Evolutionary conservation across 2,329 filamentous ascomycete species (phyloP), one percentile per base, ranked within the genome.

Genomic region (Sporothrix schenckii): DNA sequence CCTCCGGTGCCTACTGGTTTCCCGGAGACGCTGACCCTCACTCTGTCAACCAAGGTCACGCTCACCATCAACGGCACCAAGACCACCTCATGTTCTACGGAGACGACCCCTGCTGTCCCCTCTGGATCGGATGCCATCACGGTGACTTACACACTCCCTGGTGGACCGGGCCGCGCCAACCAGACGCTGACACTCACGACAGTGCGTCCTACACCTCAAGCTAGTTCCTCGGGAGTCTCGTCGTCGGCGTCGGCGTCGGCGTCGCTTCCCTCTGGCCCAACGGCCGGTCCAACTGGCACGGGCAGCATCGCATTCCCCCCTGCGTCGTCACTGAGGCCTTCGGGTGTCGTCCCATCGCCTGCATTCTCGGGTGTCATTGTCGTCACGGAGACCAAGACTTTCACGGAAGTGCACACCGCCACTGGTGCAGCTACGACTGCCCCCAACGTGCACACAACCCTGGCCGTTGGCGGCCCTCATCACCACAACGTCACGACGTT

Each of bases 91-190:
- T 68, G 30, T 49, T 11, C 52, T 13, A 30, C 4, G 3, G 39
- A 47, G 13, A n/a, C 47, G 6, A 30, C 30, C 61, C 9, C 69
- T 9, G 11, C 53, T 44, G 58, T 65, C 10, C 41, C 69, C 4
- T 60, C 70, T 13, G 60, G 63, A 4, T 50, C 72, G 2, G 71
- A 73, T 63, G 54, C 68, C 14, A 61, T 76, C 6, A 72, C 73
- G 3, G 7, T 76, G 66, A 76, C 75, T 5, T 76, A 76, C 70
- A 77, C 74, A 0, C 66, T 77, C 10, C 71, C 73, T 3, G 71
- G 68, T 7, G 71, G 60, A 0, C 52, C 66, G 2, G 69, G 67
- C 0, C 69, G 30, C 9, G 61, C 71, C 1, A 69, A 66, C 1
- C 70, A 66, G 10, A 68, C 71, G 4, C 67, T 73, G 14, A 75